These are phyloP conservation scores for Lizonia empirigonia DNA, from an alignment of 2,329 filamentous ascomycete genomes.

Conservation along the genomic window DNA sequence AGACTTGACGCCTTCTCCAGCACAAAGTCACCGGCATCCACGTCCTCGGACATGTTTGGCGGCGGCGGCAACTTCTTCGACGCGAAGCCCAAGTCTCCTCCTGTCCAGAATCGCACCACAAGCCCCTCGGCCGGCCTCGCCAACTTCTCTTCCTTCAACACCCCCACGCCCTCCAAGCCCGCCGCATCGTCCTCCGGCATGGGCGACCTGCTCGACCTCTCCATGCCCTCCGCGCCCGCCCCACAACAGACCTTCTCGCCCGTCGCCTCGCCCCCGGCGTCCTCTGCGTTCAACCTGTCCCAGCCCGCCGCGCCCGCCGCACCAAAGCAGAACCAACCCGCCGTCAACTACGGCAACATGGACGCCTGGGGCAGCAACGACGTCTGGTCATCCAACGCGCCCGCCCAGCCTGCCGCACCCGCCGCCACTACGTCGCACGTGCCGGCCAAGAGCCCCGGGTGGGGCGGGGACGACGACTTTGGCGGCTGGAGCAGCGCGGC, in stretches of 20 bases:
- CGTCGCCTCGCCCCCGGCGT: slow-evolving; percentile 39
- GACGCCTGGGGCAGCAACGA: slow-evolving; percentile 85
- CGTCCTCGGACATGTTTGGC: slow-evolving; percentile 56
- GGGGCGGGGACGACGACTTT: slow-evolving; percentile 82
- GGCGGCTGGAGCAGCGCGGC: slow-evolving; percentile 86
- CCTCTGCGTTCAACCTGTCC: slow-evolving; percentile 67
- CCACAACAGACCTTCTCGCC: slow-evolving; percentile 28
- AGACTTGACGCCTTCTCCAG: slow-evolving; percentile 61
- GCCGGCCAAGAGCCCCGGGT: slow-evolving; percentile 56
- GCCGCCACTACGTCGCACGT: slow-evolving; percentile 45
- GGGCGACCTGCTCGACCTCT: slow-evolving; percentile 81
- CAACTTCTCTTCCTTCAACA: slow-evolving; percentile 70
- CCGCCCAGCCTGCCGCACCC: slow-evolving; percentile 54
- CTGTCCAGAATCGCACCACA: slow-evolving; percentile 54
- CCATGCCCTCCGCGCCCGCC: slow-evolving; percentile 37
- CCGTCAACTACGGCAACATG: slow-evolving; percentile 55
- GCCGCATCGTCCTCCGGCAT: slow-evolving; percentile 56
- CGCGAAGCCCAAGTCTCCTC: slow-evolving; percentile 63
- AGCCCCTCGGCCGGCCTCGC: slow-evolving; percentile 62
- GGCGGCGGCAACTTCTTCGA: slow-evolving; percentile 87
- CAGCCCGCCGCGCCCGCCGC: slow-evolving; percentile 39
- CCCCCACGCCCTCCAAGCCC: slow-evolving; percentile 56
- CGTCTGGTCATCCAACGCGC: slow-evolving; percentile 75
- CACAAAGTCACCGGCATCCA: slow-evolving; percentile 43
- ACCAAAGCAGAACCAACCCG: slow-evolving; percentile 37